Evolutionary conservation across 257 asterid species (phyloP), one percentile per base, ranked within the genome.

Genomic region (Jacaranda copaia): DNA sequence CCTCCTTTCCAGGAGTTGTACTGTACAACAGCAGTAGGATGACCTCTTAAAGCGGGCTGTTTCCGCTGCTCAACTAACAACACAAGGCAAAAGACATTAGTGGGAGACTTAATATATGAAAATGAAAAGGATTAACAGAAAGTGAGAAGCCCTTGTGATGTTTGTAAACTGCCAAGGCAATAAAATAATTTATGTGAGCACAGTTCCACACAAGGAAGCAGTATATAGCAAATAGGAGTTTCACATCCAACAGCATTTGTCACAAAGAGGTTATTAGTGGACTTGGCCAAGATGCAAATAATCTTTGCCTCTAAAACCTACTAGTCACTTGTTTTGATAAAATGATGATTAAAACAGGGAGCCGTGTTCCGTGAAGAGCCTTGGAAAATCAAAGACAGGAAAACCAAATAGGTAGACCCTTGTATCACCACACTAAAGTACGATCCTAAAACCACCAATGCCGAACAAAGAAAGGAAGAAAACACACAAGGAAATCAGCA

Each of bases 1-100:
- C 99, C 99, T 59, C 99, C 99, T 85, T 93, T 83, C 99, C 99
- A 93, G 60, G 95, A 80, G 75, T 93, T 95, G 83, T 95, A 95
- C 85, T 95, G 99, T 48, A 95, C 99, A 49, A 95, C 99, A 42
- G 99, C 98, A 82, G 98, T 83, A 36, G 99, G 99, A n/a, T 74
- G 89, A 49, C 98, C 96, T 85, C 91, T 89, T 85, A 95, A 84
- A 73, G 68, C 63, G 39, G 93, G 99, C 82, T 86, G 88, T 80
- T 80, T 91, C 35, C 98, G 97, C 81, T 95, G 98, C 89, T 95
- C 99, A 78, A 95, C 99, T 94, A 70, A 73, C 84, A 40, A 67
- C 79, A 79, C 53, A 76, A 64, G 67, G 53, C 39, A 66, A 45
- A 46, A 25, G 43, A 66, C 55, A 83, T 75, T 77, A 57, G 76